Conservation (phyloP, 257 asterid genomes). For the Solanum sparsipilum region DNA sequence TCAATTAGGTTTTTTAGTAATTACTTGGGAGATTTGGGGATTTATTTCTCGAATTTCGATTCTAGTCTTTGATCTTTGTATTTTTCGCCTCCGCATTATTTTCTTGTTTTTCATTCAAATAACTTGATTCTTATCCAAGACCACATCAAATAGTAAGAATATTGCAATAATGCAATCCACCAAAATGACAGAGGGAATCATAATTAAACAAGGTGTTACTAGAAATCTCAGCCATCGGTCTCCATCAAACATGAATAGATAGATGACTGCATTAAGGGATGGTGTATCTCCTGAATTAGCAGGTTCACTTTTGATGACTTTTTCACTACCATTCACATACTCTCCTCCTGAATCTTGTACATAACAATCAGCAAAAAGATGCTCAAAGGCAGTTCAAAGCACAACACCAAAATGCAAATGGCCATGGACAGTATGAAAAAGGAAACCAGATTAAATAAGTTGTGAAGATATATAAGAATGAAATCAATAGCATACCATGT, state of each 20-base stretch:
- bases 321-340: background rate
- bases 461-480: background rate
- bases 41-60: background rate
- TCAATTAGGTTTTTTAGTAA: background rate
- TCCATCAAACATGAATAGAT: background rate
- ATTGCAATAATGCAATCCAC: background rate
- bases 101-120: background rate
- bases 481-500: constrained; percentile 1
- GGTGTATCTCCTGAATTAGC: background rate
- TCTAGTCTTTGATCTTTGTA: background rate
- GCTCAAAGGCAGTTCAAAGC: background rate
- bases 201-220: constrained; percentile 4
- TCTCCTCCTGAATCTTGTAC: background rate
- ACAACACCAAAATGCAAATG: background rate
- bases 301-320: constrained; percentile 8
- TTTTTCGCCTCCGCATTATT: background rate
- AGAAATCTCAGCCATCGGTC: constrained; percentile 1
- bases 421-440: background rate
- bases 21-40: background rate
- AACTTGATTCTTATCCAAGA: background rate
- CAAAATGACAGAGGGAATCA: background rate
- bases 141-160: background rate
- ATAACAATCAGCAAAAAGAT: background rate
- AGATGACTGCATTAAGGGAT: background rate
- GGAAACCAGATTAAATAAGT: background rate